Conservation (phyloP, 495 filamentous ascomycete species). For the Collariella sp. region DNA sequence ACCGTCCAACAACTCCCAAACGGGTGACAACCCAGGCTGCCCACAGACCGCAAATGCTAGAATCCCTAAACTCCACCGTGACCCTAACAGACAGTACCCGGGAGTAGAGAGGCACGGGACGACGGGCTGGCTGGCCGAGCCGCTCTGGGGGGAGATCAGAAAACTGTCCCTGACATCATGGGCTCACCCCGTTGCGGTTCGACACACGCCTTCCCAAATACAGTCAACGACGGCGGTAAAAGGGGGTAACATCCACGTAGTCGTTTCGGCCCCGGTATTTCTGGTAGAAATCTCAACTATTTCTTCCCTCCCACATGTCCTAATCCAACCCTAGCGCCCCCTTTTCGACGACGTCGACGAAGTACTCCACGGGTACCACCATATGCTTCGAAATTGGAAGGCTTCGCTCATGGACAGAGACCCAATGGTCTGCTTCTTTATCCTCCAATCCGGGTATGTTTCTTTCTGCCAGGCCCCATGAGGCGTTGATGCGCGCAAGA, state of each 20-base stretch:
- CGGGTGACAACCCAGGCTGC: not conserved
- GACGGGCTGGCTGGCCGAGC: conserved; percentile 8
- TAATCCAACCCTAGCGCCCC: not conserved
- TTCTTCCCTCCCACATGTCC: conserved; percentile 10
- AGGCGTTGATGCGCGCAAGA: not conserved
- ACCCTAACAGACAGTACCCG: conserved; percentile 21
- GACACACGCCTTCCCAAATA: not conserved
- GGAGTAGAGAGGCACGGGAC: conserved; percentile 15
- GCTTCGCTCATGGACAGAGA: conserved; percentile 13
- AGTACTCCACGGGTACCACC: conserved; percentile 8
- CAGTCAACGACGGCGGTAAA: conserved; percentile 12
- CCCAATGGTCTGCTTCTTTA: conserved; percentile 2
- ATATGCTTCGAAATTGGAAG: conserved; percentile 2
- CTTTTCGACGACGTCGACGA: conserved; percentile 10
- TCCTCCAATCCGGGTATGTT: not conserved
- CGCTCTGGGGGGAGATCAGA: not conserved
- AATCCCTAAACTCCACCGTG: conserved; percentile 14
- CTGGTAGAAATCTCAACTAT: conserved; percentile 18
- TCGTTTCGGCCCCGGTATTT: conserved; percentile 22
- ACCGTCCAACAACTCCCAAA: conserved; percentile 1
- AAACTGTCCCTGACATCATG: not conserved
- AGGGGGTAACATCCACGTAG: conserved; percentile 18
- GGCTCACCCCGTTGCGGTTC: conserved; percentile 1
- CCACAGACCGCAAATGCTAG: conserved; percentile 12
- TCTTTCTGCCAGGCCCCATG: not conserved